phyloP scores from a whole-genome alignment of 2,329 filamentous ascomycete species.

The Fusarium sp. region DNA sequence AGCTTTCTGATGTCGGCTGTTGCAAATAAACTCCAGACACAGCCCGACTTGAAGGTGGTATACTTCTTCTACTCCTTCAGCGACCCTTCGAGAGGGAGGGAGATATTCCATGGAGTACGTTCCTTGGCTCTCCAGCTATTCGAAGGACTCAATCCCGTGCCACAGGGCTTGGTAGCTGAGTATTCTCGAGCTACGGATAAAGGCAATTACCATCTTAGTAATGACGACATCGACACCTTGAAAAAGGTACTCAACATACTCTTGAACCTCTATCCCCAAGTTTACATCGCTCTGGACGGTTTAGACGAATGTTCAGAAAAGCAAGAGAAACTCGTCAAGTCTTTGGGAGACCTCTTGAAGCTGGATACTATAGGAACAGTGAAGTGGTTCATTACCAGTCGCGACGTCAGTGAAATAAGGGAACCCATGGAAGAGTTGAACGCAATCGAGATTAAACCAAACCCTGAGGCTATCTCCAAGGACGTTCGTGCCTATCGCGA shows the following conservation, averaged over 20 bases:
- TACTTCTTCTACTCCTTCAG: neutral
- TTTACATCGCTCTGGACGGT: neutral
- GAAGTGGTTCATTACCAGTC: neutral
- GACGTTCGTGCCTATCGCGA: neutral
- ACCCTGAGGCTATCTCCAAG: neutral
- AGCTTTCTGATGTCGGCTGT: neutral
- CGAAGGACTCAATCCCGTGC: neutral
- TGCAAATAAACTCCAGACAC: neutral
- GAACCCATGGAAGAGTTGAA: neutral
- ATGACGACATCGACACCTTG: neutral
- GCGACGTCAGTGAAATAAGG: neutral
- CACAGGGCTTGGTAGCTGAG: neutral
- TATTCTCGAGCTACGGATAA: neutral
- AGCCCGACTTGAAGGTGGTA: neutral
- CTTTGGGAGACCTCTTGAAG: neutral
- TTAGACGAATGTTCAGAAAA: neutral
- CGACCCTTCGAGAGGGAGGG: fast-evolving
- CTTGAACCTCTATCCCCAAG: neutral
- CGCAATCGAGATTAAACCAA: neutral
- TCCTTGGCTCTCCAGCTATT: neutral
- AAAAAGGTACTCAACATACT: neutral
- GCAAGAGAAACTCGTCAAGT: too few species aligned
- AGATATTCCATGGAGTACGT: neutral
- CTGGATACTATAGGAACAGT: neutral
- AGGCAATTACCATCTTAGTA: neutral